A percentile compares a stretch with the other conserved stretches of the same genome.
Evolutionary conservation across 73 alveolate genomes (phyloP).

Genomic region (Symbiodinium pilosum): DNA sequence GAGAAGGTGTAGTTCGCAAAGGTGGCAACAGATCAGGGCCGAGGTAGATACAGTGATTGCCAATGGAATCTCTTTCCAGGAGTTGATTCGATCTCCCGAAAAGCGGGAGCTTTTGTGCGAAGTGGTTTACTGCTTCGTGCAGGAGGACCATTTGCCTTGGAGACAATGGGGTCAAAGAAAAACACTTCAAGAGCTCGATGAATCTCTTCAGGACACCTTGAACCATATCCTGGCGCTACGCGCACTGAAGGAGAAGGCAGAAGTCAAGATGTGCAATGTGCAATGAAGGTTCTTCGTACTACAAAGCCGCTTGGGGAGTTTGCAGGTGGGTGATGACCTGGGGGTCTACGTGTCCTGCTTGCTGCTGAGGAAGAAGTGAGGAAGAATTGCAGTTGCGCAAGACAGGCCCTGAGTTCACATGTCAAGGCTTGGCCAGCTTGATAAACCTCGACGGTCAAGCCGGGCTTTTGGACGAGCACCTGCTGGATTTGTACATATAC

Average conservation of each 20-base stretch:
- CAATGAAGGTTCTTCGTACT: too few species aligned
- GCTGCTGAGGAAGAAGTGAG: background rate
- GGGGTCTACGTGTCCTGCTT: constrained; percentile 50
- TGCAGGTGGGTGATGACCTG: constrained; percentile 74
- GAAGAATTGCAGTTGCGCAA: too few species aligned
- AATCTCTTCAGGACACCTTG: constrained; percentile 33
- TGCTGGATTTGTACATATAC: constrained; percentile 74
- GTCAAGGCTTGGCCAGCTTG: constrained; percentile 60
- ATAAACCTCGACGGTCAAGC: constrained; percentile 63
- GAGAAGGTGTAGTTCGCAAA: too few species aligned
- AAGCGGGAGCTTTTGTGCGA: constrained; percentile 83
- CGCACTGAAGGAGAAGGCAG: constrained; percentile 84
- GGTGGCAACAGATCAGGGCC: too few species aligned
- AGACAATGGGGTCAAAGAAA: too few species aligned
- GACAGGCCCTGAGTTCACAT: too few species aligned
- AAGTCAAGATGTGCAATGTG: background rate
- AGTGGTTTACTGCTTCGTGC: constrained; percentile 44
- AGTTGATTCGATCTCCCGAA: constrained; percentile 48
- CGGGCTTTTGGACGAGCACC: constrained; percentile 71
- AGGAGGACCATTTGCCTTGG: constrained; percentile 30
- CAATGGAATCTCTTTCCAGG: too few species aligned
- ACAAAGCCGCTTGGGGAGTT: too few species aligned
- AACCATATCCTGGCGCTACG: constrained; percentile 81
- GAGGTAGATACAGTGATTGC: too few species aligned
- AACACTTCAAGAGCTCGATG: too few species aligned